Evolutionary conservation across 768 basidiomycete species (phyloP).

Genomic region (Imleria badia): DNA sequence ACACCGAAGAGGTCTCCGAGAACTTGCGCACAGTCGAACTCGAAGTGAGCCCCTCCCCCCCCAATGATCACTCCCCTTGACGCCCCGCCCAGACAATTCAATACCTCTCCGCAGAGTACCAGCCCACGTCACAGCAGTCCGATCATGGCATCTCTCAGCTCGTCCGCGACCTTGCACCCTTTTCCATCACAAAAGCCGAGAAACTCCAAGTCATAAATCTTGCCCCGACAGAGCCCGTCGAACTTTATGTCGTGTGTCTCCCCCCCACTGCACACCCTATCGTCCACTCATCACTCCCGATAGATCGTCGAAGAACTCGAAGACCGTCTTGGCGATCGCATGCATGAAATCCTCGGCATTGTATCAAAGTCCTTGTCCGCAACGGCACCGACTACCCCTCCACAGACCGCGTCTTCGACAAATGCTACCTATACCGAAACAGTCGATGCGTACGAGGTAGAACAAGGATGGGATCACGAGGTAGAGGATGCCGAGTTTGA

Average conservation of each 20-base stretch:
- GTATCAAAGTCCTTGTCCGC: constrained; percentile 47
- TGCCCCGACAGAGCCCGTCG: constrained; percentile 76
- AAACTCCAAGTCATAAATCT: constrained; percentile 92
- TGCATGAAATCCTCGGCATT: constrained; percentile 61
- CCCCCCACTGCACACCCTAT: background rate
- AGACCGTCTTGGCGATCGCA: constrained; percentile 69
- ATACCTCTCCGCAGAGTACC: constrained; percentile 74
- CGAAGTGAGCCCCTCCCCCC: constrained; percentile 39
- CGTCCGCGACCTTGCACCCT: constrained; percentile 62
- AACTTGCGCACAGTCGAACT: constrained; percentile 86
- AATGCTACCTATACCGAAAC: background rate
- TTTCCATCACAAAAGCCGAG: constrained; percentile 84
- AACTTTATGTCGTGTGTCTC: constrained; percentile 80
- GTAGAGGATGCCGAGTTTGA: constrained; percentile 59
- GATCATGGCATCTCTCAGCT: constrained; percentile 63
- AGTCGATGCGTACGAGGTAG: constrained; percentile 21
- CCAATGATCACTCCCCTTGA: background rate
- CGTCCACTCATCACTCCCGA: background rate
- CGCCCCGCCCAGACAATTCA: constrained; percentile 65
- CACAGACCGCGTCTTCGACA: background rate
- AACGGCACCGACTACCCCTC: background rate
- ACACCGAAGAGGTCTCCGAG: constrained; percentile 62
- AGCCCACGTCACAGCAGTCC: constrained; percentile 67
- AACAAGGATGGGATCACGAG: constrained; percentile 35
- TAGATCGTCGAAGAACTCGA: constrained; percentile 93